Conservation (phyloP, 345 rosid species). For the Salix arbutifolia region DNA sequence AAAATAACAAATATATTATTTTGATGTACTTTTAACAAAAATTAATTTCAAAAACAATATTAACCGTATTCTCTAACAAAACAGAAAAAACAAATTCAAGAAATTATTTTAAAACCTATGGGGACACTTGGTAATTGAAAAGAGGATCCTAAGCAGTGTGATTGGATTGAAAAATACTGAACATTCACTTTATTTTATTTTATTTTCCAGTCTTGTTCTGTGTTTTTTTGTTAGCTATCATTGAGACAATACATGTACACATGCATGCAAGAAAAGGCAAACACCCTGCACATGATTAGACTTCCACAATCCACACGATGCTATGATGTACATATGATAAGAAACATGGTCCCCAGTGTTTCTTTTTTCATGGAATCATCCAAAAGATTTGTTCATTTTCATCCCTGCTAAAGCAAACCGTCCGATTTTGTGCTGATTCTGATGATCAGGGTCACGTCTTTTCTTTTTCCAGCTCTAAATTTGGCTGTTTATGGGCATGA, state of each 20-base stretch:
- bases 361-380: neutral
- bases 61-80: fast-evolving
- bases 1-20: no score
- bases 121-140: neutral
- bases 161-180: neutral
- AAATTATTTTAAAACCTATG: neutral
- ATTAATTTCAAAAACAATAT: no score
- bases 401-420: neutral
- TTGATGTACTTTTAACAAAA: no score
- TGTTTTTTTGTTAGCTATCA: neutral
- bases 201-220: neutral
- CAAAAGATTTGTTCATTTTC: neutral
- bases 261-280: neutral
- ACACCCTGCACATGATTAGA: neutral
- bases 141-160: neutral
- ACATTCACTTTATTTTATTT: neutral
- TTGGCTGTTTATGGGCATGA: neutral
- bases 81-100: no score
- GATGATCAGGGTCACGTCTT: neutral
- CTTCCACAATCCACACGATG: neutral
- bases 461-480: neutral
- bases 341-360: neutral
- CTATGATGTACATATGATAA: neutral
- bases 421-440: neutral
- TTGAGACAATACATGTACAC: neutral